phyloP scores from a whole-genome alignment of 305 asterid genomes.

The Fraxinus baroniana region DNA sequence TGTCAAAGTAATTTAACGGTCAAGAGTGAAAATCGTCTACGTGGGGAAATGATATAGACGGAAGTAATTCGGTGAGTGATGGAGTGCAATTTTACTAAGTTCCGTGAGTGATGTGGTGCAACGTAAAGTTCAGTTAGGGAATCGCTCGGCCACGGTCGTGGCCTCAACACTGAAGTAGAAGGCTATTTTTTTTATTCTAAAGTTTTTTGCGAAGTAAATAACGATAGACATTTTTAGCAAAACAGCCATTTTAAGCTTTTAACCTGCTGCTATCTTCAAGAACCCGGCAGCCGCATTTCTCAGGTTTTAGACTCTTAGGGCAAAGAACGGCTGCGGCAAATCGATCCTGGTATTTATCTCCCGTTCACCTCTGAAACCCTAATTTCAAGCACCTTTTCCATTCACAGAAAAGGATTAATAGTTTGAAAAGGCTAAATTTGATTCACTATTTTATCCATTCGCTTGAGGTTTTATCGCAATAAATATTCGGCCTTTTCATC shows the following conservation, averaged over 20 bases:
- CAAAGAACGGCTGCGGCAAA: neutral
- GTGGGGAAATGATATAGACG: no score
- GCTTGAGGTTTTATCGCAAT: neutral
- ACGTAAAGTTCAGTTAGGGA: no score
- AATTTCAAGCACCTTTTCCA: neutral
- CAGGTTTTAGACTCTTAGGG: neutral
- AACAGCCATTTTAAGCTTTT: neutral
- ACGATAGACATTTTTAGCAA: neutral
- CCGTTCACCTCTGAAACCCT: neutral
- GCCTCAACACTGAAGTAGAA: no score
- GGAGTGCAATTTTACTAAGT: no score
- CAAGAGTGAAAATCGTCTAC: no score
- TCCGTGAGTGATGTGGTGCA: no score
- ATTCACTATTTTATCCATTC: neutral
- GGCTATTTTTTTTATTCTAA: no score
- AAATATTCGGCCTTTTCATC: neutral
- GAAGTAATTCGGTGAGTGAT: no score
- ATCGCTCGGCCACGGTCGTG: no score
- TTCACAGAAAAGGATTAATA: neutral
- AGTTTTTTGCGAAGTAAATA: no score
- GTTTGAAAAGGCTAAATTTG: neutral
- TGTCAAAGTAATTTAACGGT: no score
- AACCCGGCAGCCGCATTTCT: neutral
- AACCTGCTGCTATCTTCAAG: neutral
- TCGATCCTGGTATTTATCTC: neutral